Evolutionary conservation across 1,284 basidiomycete species (phyloP).

Genomic region (Moniliella sp.): DNA sequence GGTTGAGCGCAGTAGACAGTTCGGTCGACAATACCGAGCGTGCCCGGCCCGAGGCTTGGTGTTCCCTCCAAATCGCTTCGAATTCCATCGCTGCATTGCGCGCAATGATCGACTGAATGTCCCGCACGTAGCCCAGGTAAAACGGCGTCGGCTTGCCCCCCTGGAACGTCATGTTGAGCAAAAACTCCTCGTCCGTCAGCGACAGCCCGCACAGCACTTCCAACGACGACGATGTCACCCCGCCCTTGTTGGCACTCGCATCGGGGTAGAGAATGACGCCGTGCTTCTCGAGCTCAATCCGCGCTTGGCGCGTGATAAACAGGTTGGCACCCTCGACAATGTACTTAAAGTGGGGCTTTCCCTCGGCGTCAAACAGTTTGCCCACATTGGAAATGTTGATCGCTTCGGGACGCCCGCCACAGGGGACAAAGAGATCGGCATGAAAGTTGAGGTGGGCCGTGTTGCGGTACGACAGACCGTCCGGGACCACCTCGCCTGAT

Average conservation of each 20-base stretch:
- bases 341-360: conserved; percentile 81
- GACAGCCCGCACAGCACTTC: conserved; percentile 40
- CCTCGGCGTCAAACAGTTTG: conserved; percentile 67
- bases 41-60: conserved; percentile 42
- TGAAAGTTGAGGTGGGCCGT: conserved; percentile 84
- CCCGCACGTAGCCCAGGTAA: conserved; percentile 68
- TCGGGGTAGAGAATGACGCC: conserved; percentile 78
- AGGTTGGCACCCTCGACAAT: conserved; percentile 48
- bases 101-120: conserved; percentile 45
- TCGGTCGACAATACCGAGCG: conserved; percentile 83
- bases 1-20: conserved; percentile 62
- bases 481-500: conserved; percentile 65
- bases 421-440: conserved; percentile 89
- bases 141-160: conserved; percentile 40
- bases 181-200: conserved; percentile 22
- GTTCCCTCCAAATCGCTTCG: conserved; percentile 79
- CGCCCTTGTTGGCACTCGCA: conserved; percentile 85
- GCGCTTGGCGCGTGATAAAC: conserved; percentile 88
- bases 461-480: conserved; percentile 91
- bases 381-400: conserved; percentile 91
- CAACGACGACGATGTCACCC: conserved; percentile 84
- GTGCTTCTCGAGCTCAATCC: conserved; percentile 47
- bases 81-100: conserved; percentile 85
- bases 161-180: conserved; percentile 50
- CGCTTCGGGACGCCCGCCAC: conserved; percentile 51